phyloP scores from a whole-genome alignment of 176 grass and related monocot genomes.

The Oryza meyeriana region DNA sequence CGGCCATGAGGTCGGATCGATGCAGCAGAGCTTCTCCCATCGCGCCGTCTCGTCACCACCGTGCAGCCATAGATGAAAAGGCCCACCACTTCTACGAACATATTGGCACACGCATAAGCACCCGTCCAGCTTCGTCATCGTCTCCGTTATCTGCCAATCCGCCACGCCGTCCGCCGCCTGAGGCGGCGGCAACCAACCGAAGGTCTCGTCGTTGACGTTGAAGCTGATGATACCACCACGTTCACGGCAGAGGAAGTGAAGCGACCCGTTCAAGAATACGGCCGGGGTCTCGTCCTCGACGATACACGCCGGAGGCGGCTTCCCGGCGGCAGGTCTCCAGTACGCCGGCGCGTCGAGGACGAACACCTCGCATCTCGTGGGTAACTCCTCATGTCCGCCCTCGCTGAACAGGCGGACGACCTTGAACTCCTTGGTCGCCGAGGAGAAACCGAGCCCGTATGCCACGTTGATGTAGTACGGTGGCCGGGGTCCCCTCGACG shows the following conservation, averaged over 20 bases:
- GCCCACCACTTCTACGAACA: not conserved
- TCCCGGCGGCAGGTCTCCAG: not conserved
- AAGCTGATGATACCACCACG: not conserved
- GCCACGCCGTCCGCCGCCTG: too few relatives aligned
- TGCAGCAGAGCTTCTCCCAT: slow-evolving; percentile 14
- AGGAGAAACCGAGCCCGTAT: not conserved
- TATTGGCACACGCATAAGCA: slow-evolving; percentile 19
- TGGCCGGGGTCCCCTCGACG: not conserved
- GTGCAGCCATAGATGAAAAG: not conserved
- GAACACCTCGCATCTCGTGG: not conserved
- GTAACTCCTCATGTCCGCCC: too few relatives aligned
- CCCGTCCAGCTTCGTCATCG: slow-evolving; percentile 22
- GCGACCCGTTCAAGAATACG: not conserved
- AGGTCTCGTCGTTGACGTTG: not conserved
- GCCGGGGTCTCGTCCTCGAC: not conserved
- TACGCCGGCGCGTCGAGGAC: not conserved
- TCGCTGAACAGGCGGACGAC: not conserved
- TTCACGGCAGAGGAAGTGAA: not conserved
- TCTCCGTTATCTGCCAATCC: not conserved
- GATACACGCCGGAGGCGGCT: not conserved
- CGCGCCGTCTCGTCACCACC: not conserved
- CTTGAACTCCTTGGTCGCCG: not conserved
- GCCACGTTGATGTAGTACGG: not conserved
- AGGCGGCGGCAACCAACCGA: too few relatives aligned
- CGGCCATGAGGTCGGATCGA: slow-evolving; percentile 1